Base-by-base conservation (phyloP, 495 filamentous ascomycete species). In the Lasiosphaeria miniovina region DNA sequence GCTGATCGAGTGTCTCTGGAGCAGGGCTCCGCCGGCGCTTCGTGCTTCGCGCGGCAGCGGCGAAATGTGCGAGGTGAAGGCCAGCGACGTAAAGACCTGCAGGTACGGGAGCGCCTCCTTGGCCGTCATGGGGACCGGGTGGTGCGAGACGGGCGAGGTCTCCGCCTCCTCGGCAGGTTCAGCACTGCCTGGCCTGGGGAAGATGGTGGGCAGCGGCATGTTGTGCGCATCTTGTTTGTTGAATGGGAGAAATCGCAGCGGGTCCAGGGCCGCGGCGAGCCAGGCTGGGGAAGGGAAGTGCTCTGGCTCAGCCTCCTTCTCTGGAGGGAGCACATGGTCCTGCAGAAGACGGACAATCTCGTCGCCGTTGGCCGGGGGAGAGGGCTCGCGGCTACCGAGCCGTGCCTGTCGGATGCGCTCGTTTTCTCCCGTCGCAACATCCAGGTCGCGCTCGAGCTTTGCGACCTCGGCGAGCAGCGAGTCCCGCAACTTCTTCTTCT, bases 101-200 rank as follows among this genome's bases (percentile, higher is more conserved):
- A 86, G 77, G 64, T 78, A 85, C 6, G 83, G 82, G 3, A 86
- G 70, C 55, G 82, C 80, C 64, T 85, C 78, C 2, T 74, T 75
- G 11, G 74, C 70, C 0, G 71, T 66, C 64, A 86, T 75, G 11
- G 75, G 63, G 9, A 85, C 46, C 6, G 85, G 83, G 54, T 77
- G 74, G 65, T 86, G 81, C 1, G 83, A 85, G 17, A 74, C 66
- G 3, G 74, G 24, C 24, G 24, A 24, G 24, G 24, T 24, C 24
- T 24, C 65, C 3, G 68, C 68, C 8, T 65, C 67, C 1, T 72
- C 58, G 1, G 64, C 56, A 1, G 67, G 46, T 56, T 65, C 59
- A 45, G 54, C 15, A 4, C 14, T 14, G 3, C 53, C 17, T n/a
- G 61, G 31, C 14, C 57, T 59, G 24, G 58, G 54, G 2, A 55